Base-by-base conservation (phyloP, 1,139 yeast species). In the Magnusiomyces magnusii region DNA sequence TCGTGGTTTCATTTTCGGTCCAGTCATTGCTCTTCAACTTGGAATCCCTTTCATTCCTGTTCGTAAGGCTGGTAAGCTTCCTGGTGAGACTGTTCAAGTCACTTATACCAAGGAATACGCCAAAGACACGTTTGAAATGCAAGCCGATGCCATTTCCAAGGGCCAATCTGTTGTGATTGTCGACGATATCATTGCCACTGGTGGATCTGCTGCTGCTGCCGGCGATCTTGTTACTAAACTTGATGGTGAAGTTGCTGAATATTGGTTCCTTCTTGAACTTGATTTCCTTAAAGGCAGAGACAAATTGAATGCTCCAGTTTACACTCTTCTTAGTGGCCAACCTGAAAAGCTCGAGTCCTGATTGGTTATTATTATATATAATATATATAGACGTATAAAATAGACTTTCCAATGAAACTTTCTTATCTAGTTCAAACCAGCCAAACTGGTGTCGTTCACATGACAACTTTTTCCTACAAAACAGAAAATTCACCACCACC, bases 101-200 rank as follows among this genome's bases (percentile, higher is more conserved):
- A 83, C 82, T 63, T 93, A 86, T 78, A 77, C 80, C 69, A 95
- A 95, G 79, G 99, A 93, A 75, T 93, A 93, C 73, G 99, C 98
- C 69, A 62, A 65, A 59, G 99, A 93, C 75, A 81, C 77, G 63
- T 91, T 93, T 72, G 96, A 91, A 74, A 84, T 95, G 73, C 99
- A 95, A 77, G 78, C 81, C 64, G 95, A 82, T 60, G 84, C 93
- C 52, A 84, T 93, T 66, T 19, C 53, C 49, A 87, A 91, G 65
- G 96, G 93, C 47, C 80, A 96, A 57, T 87, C 80, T 61, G 95
- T 93, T 42, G 78, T 93, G 53, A 80, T 93, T 65, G 95, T 93
- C 42, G 99, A 93, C 73, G 99, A 93, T 71, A 91, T 93, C 68
- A 87, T 95, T 73, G 99, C 99, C 55, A 93, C 99, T 52, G 99